Percentiles rank a stretch among this genome's conserved stretches.
These are phyloP conservation scores for Melampsora larici-populina DNA, from an alignment of 1,284 basidiomycete genomes.

Conservation along the genomic window DNA sequence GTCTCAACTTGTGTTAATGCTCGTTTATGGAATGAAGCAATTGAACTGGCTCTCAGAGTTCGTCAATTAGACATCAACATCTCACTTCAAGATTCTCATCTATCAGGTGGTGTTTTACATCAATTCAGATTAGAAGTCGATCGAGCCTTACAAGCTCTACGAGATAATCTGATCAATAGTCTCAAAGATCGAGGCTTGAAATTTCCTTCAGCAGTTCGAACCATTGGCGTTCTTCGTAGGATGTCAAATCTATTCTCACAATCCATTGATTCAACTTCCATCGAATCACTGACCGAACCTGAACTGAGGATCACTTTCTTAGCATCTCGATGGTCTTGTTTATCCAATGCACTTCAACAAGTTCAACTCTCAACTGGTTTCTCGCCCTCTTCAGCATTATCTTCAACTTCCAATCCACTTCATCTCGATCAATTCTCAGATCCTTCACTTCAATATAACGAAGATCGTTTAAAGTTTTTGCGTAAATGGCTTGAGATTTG, in stretches of 20 bases:
- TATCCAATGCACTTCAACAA: neutral
- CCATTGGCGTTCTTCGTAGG: conserved; percentile 6
- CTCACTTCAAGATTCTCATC: neutral
- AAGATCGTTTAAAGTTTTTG: conserved; percentile 20
- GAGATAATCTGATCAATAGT: neutral
- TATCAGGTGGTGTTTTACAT: neutral
- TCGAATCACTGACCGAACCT: conserved; percentile 1
- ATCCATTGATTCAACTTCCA: neutral
- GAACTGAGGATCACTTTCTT: conserved; percentile 19
- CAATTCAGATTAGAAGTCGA: conserved; percentile 12
- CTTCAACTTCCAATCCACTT: neutral
- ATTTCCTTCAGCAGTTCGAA: conserved; percentile 16
- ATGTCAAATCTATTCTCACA: conserved; percentile 1
- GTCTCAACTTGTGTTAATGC: conserved; percentile 10
- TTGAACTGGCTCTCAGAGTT: conserved; percentile 17
- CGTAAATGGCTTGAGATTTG: conserved; percentile 18
- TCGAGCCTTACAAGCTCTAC: neutral
- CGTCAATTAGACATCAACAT: neutral
- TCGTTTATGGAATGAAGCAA: conserved; percentile 21
- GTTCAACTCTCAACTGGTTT: conserved; percentile 7
- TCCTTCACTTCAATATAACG: neutral
- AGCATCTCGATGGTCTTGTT: neutral
- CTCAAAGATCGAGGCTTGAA: conserved; percentile 3
- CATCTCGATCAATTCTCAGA: neutral
- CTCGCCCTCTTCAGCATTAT: neutral